Conservation (phyloP, 495 filamentous ascomycete species). For the Rhizodiscina lignyota region DNA sequence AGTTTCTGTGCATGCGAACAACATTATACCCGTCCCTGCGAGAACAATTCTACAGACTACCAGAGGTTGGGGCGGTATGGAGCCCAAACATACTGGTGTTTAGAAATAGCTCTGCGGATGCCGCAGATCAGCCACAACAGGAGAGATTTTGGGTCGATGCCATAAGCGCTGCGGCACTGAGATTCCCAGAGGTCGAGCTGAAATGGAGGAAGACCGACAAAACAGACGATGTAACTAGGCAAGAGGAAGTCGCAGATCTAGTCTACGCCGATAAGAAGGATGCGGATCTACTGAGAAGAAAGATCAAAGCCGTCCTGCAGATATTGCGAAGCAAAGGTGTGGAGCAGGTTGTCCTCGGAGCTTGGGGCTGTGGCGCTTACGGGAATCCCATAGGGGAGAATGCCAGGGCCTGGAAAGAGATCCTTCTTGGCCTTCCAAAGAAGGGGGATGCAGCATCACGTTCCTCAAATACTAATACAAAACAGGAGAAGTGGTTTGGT, state of each 20-base stretch:
- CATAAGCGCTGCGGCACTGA: constrained; percentile 16
- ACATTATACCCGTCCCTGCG: constrained; percentile 19
- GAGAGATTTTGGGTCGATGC: constrained; percentile 22
- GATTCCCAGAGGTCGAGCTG: constrained; percentile 16
- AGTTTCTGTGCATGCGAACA: constrained; percentile 22
- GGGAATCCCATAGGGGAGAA: constrained; percentile 21
- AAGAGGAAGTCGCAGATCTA: constrained; percentile 4
- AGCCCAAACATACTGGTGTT: constrained; percentile 20
- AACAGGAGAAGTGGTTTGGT: constrained; percentile 16
- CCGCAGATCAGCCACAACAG: constrained; percentile 10
- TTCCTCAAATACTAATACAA: too few species aligned
- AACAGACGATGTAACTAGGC: background rate
- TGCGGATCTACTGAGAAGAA: constrained; percentile 11
- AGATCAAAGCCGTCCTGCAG: constrained; percentile 23
- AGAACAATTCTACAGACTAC: constrained; percentile 20
- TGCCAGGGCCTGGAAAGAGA: constrained; percentile 19
- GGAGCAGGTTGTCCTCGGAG: constrained; percentile 20
- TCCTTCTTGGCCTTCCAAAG: constrained; percentile 8
- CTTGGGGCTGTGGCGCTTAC: constrained; percentile 23
- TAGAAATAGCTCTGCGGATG: too few species aligned
- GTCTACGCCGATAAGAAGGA: constrained; percentile 6
- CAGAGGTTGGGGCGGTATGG: constrained; percentile 17
- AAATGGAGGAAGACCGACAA: too few species aligned
- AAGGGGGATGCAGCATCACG: background rate
- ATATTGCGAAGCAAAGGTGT: constrained; percentile 12